These are phyloP conservation scores for Schizosaccharomyces versatilis DNA, from an alignment of 1,139 yeast genomes.

Conservation along the genomic window DNA sequence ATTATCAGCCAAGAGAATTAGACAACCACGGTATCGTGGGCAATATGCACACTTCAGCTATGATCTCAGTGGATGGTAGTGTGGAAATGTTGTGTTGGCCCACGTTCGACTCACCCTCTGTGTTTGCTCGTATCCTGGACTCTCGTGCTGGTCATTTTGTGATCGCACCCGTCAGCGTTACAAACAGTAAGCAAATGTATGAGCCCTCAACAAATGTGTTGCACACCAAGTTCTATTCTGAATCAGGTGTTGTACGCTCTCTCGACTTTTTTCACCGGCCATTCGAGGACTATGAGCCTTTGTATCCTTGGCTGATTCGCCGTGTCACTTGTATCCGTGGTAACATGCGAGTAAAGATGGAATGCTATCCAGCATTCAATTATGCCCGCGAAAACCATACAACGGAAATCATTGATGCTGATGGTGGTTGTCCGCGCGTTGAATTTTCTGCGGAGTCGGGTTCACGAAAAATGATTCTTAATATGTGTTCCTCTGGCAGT, in stretches of 20 bases:
- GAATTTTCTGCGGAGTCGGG: not conserved
- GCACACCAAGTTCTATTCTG: conserved; percentile 4
- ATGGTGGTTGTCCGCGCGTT: not conserved
- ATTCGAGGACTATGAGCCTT: not conserved
- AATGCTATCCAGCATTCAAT: conserved; percentile 4
- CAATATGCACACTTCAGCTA: conserved; percentile 3
- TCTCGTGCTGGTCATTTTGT: conserved; percentile 1
- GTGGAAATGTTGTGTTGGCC: conserved; percentile 4
- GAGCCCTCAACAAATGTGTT: conserved; percentile 2
- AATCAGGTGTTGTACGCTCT: conserved; percentile 1
- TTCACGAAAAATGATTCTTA: not conserved
- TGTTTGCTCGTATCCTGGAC: conserved; percentile 3
- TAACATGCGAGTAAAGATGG: not conserved
- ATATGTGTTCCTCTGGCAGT: not conserved
- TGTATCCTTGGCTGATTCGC: conserved; percentile 4
- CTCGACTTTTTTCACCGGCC: conserved; percentile 5
- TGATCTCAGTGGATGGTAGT: conserved; percentile 1
- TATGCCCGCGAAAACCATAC: conserved; percentile 3
- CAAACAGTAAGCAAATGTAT: conserved; percentile 3
- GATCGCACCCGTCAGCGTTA: conserved; percentile 1
- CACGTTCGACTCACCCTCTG: conserved; percentile 2
- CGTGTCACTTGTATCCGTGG: conserved; percentile 4
- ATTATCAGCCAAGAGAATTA: not conserved
- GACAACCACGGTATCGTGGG: conserved; percentile 4
- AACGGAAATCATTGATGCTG: not conserved